These are phyloP conservation scores for Colletotrichum musae DNA, from an alignment of 2,329 filamentous ascomycete species.

Conservation along the genomic window DNA sequence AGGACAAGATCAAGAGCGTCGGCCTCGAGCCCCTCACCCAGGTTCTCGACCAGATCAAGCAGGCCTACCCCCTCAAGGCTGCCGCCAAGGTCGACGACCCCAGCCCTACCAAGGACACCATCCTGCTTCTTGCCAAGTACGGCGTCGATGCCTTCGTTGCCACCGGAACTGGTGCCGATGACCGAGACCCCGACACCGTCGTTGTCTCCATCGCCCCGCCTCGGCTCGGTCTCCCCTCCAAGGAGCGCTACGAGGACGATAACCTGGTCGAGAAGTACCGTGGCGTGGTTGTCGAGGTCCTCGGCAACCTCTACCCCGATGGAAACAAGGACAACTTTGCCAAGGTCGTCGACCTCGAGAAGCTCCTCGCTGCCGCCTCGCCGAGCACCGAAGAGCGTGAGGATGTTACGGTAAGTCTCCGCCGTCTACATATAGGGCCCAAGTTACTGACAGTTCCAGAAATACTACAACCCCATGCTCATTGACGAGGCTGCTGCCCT, in stretches of 20 bases:
- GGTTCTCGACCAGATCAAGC: constrained; percentile 62
- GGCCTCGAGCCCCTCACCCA: constrained; percentile 70
- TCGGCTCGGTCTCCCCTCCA: constrained; percentile 72
- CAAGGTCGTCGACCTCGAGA: constrained; percentile 69
- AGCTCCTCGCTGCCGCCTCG: constrained; percentile 71
- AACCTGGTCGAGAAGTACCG: constrained; percentile 67
- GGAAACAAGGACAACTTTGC: constrained; percentile 56
- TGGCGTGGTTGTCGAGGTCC: constrained; percentile 44
- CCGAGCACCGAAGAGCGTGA: constrained; percentile 71
- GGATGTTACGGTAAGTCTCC: constrained; percentile 67
- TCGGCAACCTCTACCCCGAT: constrained; percentile 50
- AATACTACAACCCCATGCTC: constrained; percentile 76
- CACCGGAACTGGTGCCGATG: constrained; percentile 57
- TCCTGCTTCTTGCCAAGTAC: constrained; percentile 62
- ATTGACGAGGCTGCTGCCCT: constrained; percentile 69
- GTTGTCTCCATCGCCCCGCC: constrained; percentile 59
- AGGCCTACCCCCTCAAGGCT: constrained; percentile 19
- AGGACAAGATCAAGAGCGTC: constrained; percentile 66
- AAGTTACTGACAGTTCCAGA: constrained; percentile 49
- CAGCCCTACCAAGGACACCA: constrained; percentile 55
- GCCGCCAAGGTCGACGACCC: constrained; percentile 48
- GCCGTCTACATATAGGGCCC: not conserved
- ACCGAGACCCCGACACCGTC: constrained; percentile 55
- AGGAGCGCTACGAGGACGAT: constrained; percentile 72
- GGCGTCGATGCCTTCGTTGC: constrained; percentile 57